Evolutionary conservation across 2,329 filamentous ascomycete species (phyloP).

Genomic region (Akanthomyces uredinophilus): DNA sequence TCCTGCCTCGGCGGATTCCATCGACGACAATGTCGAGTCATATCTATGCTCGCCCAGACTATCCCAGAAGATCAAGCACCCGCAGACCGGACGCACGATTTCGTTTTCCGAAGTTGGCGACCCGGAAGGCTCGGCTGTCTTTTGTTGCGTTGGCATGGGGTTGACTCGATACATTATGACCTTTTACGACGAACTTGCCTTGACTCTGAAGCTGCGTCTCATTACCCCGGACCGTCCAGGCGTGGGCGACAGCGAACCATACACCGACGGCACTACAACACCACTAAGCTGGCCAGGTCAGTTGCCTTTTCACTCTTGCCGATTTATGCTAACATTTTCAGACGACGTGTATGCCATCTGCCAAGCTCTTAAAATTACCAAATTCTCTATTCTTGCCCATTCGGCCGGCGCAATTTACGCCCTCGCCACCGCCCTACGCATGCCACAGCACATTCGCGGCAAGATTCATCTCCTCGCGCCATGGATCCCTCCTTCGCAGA

Average conservation of each 20-base stretch:
- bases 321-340: constrained; percentile 28
- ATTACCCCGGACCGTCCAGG: constrained; percentile 94
- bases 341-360: constrained; percentile 91
- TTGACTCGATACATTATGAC: constrained; percentile 92
- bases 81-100: constrained; percentile 79
- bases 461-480: constrained; percentile 91
- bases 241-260: constrained; percentile 84
- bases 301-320: background rate
- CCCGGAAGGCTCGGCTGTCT: constrained; percentile 82
- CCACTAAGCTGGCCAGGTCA: constrained; percentile 90
- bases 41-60: constrained; percentile 80
- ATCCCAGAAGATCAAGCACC: constrained; percentile 82
- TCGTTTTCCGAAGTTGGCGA: constrained; percentile 97
- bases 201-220: constrained; percentile 79
- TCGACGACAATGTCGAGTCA: constrained; percentile 80
- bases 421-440: constrained; percentile 85
- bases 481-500: constrained; percentile 94
- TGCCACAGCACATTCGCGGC: constrained; percentile 92
- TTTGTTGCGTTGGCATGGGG: constrained; percentile 97
- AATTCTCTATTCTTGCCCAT: constrained; percentile 93
- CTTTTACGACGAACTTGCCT: constrained; percentile 92
- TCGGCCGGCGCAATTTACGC: constrained; percentile 98
- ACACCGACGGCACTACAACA: constrained; percentile 74
- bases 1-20: constrained; percentile 74
- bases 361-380: constrained; percentile 83